Conservation (phyloP, 2,329 filamentous ascomycete species). For the Fusarium redolens region DNA sequence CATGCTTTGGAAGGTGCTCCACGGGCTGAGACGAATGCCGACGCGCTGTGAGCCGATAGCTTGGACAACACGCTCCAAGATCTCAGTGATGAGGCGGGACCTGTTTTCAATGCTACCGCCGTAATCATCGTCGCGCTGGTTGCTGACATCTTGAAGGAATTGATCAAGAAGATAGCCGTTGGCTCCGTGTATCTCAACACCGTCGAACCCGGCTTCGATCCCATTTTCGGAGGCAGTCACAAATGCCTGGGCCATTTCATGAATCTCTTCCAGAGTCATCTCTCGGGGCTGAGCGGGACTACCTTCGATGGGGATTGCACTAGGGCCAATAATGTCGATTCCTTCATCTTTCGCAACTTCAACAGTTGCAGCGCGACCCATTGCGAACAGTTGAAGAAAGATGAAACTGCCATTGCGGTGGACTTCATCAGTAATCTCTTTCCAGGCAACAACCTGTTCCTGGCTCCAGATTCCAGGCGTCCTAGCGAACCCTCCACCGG, state of each 20-base stretch:
- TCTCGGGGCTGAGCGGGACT: conserved; percentile 66
- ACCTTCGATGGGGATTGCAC: conserved; percentile 54
- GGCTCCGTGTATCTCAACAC: conserved; percentile 70
- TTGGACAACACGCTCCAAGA: conserved; percentile 53
- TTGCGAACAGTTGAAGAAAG: conserved; percentile 70
- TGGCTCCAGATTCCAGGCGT: conserved; percentile 69
- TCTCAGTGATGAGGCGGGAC: conserved; percentile 63
- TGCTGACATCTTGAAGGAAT: conserved; percentile 65
- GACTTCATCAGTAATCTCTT: conserved; percentile 69
- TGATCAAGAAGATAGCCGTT: conserved; percentile 73
- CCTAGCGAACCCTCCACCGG: conserved; percentile 51
- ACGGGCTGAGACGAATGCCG: conserved; percentile 70
- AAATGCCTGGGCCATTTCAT: conserved; percentile 68
- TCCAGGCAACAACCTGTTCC: conserved; percentile 70
- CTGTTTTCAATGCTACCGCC: conserved; percentile 65
- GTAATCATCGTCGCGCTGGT: conserved; percentile 62
- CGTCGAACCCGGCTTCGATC: conserved; percentile 74
- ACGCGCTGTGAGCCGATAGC: conserved; percentile 63
- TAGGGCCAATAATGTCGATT: conserved; percentile 42
- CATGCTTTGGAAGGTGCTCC: conserved; percentile 72
- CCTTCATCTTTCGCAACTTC: conserved; percentile 45
- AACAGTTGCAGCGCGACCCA: conserved; percentile 64
- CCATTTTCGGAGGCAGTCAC: conserved; percentile 65
- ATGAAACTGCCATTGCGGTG: conserved; percentile 71
- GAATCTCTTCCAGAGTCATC: conserved; percentile 74